Conservation (phyloP, 2,329 filamentous ascomycete genomes). For the Ilyonectria mors-panacis region DNA sequence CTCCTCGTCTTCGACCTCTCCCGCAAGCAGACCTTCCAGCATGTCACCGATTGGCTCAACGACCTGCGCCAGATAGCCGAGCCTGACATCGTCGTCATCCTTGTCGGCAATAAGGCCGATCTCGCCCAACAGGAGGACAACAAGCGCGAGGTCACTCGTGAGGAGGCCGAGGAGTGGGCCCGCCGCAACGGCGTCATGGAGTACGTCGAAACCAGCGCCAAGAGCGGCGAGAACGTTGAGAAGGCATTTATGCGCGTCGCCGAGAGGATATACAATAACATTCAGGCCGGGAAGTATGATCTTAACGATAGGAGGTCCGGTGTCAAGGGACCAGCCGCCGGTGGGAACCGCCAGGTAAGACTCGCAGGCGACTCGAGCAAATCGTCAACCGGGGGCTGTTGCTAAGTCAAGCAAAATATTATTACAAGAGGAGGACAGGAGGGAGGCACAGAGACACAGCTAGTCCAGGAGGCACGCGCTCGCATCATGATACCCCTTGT, state of each 20-base stretch:
- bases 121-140: slow-evolving; percentile 73
- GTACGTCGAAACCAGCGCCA: slow-evolving; percentile 97
- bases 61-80: slow-evolving; percentile 96
- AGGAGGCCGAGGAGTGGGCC: slow-evolving; percentile 94
- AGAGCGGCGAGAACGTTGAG: slow-evolving; percentile 95
- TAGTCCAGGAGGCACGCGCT: slow-evolving; percentile 40
- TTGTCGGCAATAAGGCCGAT: slow-evolving; percentile 97
- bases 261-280: slow-evolving; percentile 96
- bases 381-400: slow-evolving; percentile 62
- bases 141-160: slow-evolving; percentile 82
- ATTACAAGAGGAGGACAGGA: slow-evolving; percentile 20
- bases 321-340: slow-evolving; percentile 80
- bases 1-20: slow-evolving; percentile 97
- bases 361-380: slow-evolving; percentile 60
- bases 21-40: slow-evolving; percentile 85
- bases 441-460: slow-evolving; percentile 25
- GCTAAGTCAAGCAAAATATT: slow-evolving; percentile 53
- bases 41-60: slow-evolving; percentile 93
- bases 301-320: slow-evolving; percentile 93
- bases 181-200: slow-evolving; percentile 86
- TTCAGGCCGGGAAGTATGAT: slow-evolving; percentile 95
- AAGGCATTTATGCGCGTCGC: slow-evolving; percentile 93
- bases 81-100: slow-evolving; percentile 92
- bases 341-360: slow-evolving; percentile 63
- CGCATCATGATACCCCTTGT: slow-evolving; percentile 51